Evolutionary conservation across 306 rosid species (phyloP).

Genomic region (Mimosa pudica): DNA sequence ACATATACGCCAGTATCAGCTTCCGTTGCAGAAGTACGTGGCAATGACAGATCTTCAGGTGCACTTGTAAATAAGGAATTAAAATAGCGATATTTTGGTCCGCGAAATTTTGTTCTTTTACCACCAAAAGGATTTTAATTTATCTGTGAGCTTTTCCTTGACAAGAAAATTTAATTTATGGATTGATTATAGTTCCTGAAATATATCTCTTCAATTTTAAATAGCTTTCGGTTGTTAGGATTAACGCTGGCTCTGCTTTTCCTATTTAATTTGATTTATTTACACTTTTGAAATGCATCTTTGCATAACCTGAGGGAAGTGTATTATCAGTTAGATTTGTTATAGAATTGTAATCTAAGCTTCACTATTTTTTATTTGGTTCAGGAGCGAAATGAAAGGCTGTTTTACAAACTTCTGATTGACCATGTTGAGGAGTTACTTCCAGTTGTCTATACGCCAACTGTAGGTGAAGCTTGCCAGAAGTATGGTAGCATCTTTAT

Average conservation of each 20-base stretch:
- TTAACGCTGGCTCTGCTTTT: background rate
- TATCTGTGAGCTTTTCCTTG: no score
- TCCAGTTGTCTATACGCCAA: conserved; percentile 94
- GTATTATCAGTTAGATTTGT: background rate
- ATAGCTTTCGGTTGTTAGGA: background rate
- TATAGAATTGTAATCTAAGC: conserved; percentile 16
- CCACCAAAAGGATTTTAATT: background rate
- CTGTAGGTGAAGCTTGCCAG: conserved; percentile 99
- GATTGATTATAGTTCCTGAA: background rate
- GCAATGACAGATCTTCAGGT: conserved; percentile 99
- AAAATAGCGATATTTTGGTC: background rate
- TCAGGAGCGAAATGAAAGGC: conserved; percentile 84
- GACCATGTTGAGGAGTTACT: conserved; percentile 93
- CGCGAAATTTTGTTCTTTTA: background rate
- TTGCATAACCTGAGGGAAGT: no score
- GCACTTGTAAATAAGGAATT: background rate
- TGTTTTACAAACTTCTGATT: conserved; percentile 82
- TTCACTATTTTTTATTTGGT: conserved; percentile 24
- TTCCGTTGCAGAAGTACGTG: conserved; percentile 87
- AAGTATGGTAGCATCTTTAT: conserved; percentile 86
- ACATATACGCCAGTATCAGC: conserved; percentile 73
- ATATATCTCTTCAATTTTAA: background rate
- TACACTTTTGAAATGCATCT: no score
- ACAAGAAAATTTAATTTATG: no score
- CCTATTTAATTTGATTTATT: no score